These are phyloP conservation scores for Trametes punicea DNA, from an alignment of 768 basidiomycete species.

Conservation along the genomic window DNA sequence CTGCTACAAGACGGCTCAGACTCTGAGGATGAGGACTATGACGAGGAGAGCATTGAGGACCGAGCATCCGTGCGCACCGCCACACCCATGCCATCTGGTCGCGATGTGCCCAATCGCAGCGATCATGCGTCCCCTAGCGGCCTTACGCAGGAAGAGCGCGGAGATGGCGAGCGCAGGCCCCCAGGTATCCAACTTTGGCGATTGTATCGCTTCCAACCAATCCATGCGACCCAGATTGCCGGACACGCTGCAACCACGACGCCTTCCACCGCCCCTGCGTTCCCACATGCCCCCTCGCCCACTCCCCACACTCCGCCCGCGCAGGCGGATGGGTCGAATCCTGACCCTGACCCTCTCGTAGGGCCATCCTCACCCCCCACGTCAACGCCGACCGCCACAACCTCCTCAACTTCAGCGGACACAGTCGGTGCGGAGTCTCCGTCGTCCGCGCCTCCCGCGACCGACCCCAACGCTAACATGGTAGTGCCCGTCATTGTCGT, in stretches of 20 bases:
- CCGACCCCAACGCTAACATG: conserved; percentile 28
- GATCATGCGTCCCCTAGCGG: background rate
- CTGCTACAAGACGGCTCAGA: conserved; percentile 35
- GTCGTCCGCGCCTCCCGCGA: conserved; percentile 16
- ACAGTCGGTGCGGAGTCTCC: conserved; percentile 17
- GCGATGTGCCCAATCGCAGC: conserved; percentile 11
- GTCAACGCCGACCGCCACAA: background rate
- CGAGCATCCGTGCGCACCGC: conserved; percentile 19
- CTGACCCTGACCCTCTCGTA: background rate
- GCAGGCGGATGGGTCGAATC: background rate
- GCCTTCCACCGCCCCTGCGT: conserved; percentile 16
- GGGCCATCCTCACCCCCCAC: background rate
- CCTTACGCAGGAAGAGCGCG: background rate
- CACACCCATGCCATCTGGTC: conserved; percentile 26
- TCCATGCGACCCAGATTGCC: conserved; percentile 35
- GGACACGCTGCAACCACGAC: conserved; percentile 26
- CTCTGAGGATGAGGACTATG: conserved; percentile 31
- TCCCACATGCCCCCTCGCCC: background rate
- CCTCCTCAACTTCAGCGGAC: background rate
- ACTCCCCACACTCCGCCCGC: background rate
- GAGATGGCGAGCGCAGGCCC: conserved; percentile 36
- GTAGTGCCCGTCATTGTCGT: conserved; percentile 84
- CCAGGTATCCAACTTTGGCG: conserved; percentile 77
- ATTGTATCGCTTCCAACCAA: conserved; percentile 76
- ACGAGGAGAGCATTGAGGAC: conserved; percentile 28